Percentiles rank a stretch among this genome's conserved stretches.
Conservation (phyloP, 1,284 basidiomycete genomes). For the Macrocystidia cucumis region DNA sequence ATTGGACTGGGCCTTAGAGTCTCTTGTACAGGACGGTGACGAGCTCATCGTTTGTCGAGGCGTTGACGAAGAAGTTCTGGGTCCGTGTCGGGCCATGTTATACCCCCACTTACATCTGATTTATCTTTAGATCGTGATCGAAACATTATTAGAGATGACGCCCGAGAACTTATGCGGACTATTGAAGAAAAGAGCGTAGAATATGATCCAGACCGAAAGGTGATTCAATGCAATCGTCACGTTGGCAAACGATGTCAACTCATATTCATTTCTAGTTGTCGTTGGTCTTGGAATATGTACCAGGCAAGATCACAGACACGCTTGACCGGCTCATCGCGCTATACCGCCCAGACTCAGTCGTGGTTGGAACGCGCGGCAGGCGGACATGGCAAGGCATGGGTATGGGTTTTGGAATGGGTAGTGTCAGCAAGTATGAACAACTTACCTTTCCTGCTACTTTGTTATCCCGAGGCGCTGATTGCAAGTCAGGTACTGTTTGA, state of each 20-base stretch:
- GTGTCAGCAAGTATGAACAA: conserved; percentile 50
- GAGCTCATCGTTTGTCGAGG: conserved; percentile 92
- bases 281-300: conserved; percentile 91
- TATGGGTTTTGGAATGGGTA: conserved; percentile 45
- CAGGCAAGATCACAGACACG: conserved; percentile 83
- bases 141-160: conserved; percentile 86
- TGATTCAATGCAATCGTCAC: conserved; percentile 16
- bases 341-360: conserved; percentile 91
- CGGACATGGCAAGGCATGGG: conserved; percentile 26
- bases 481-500: conserved; percentile 68
- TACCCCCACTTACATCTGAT: too few relatives aligned
- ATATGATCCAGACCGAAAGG: conserved; percentile 73
- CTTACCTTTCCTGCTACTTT: conserved; percentile 1
- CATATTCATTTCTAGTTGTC: conserved; percentile 51
- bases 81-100: conserved; percentile 37
- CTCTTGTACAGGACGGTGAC: conserved; percentile 87
- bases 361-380: conserved; percentile 87
- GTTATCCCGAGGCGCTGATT: conserved; percentile 10
- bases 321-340: conserved; percentile 91
- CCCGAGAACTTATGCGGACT: conserved; percentile 73
- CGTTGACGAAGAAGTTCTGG: conserved; percentile 78
- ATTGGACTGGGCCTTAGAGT: conserved; percentile 85
- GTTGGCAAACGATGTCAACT: too few relatives aligned
- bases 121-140: too few relatives aligned
- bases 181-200: conserved; percentile 82